Conservation (phyloP, 169 alveolate species). For the Cryptosporidium ryanae region DNA sequence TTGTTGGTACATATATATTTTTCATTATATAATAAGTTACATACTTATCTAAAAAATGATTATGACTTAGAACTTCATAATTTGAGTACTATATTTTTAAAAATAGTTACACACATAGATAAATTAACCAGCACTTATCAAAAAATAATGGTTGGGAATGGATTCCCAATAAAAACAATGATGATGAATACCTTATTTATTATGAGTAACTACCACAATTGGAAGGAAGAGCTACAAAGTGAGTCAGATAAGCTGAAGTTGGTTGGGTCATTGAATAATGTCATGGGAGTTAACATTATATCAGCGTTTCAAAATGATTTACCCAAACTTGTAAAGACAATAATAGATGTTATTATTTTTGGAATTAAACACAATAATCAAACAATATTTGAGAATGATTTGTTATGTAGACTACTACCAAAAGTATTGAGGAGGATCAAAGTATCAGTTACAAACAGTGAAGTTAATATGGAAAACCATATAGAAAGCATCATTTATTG, state of each 20-base stretch:
- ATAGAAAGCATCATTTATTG: neutral
- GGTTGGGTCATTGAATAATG: slow-evolving; percentile 52
- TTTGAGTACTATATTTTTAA: slow-evolving; percentile 14
- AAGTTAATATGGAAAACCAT: neutral
- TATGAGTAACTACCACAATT: slow-evolving; percentile 52
- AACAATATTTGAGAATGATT: slow-evolving; percentile 33
- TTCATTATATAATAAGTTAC: neutral
- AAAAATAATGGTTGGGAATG: neutral
- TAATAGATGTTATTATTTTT: slow-evolving; percentile 40
- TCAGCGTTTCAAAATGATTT: slow-evolving; percentile 43
- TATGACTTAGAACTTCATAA: neutral
- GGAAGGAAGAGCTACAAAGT: slow-evolving; percentile 56
- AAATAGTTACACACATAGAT: slow-evolving; percentile 21
- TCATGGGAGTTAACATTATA: slow-evolving; percentile 68
- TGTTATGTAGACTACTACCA: slow-evolving; percentile 41
- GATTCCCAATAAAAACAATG: slow-evolving; percentile 36
- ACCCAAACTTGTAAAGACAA: slow-evolving; percentile 36
- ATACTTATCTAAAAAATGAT: neutral
- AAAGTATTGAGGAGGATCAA: slow-evolving; percentile 58
- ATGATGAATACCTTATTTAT: slow-evolving; percentile 42
- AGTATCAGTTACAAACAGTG: slow-evolving; percentile 13
- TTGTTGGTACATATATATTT: slow-evolving; percentile 27
- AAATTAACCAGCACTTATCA: slow-evolving; percentile 25
- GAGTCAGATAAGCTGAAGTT: slow-evolving; percentile 28
- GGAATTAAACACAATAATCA: slow-evolving; percentile 15